These are phyloP conservation scores for Bondarzewia mesenterica DNA, from an alignment of 1,284 basidiomycete species.

Conservation along the genomic window DNA sequence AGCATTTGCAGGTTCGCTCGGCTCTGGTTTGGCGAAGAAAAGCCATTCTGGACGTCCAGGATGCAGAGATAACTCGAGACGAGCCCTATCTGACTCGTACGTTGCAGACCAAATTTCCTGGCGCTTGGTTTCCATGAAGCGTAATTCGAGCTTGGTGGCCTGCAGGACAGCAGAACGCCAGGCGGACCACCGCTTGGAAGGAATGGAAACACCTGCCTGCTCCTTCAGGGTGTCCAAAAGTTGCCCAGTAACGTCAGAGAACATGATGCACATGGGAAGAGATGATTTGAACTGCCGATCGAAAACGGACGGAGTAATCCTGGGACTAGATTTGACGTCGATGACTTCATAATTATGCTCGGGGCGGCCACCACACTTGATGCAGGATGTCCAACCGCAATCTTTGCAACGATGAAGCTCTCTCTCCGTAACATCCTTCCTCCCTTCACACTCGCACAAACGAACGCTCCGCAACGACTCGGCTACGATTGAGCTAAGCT, in stretches of 20 bases:
- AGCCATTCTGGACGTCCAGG: constrained; percentile 82
- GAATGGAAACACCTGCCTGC: constrained; percentile 33
- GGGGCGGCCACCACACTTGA: constrained; percentile 83
- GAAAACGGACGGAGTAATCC: constrained; percentile 67
- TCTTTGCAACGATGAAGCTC: constrained; percentile 66
- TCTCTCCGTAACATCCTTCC: constrained; percentile 68
- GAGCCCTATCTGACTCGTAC: constrained; percentile 68
- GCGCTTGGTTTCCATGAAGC: constrained; percentile 81
- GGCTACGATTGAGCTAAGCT: constrained; percentile 52
- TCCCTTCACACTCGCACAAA: constrained; percentile 86
- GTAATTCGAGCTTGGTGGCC: constrained; percentile 58
- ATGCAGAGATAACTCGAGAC: constrained; percentile 73
- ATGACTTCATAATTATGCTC: constrained; percentile 69
- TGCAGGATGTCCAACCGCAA: constrained; percentile 78
- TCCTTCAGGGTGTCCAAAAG: constrained; percentile 49
- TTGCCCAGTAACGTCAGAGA: constrained; percentile 45
- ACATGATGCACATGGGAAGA: constrained; percentile 80
- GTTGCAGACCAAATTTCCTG: constrained; percentile 83
- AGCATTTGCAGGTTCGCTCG: constrained; percentile 69
- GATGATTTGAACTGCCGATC: constrained; percentile 69
- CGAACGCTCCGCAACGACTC: constrained; percentile 69
- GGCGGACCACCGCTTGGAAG: constrained; percentile 47
- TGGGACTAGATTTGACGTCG: constrained; percentile 38
- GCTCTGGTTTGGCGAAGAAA: constrained; percentile 65
- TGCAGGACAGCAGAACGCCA: constrained; percentile 69